Conservation (phyloP, 2,329 filamentous ascomycete genomes). For the Fusarium oligoseptatum region DNA sequence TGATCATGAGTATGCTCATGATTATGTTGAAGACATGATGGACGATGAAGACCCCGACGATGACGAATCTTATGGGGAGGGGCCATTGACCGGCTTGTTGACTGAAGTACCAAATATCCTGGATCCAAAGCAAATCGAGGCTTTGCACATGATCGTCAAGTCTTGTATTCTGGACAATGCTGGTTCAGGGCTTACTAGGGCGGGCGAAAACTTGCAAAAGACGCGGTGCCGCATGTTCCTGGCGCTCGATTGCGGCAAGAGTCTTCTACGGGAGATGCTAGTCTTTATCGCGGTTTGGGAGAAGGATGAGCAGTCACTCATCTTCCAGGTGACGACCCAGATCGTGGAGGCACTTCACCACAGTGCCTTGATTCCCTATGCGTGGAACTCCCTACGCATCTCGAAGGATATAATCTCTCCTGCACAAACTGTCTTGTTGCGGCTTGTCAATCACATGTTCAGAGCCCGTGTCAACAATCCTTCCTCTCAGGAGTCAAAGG, state of each 20-base stretch:
- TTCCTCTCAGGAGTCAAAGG: slow-evolving; percentile 62
- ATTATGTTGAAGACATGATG: slow-evolving; percentile 68
- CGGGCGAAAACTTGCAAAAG: slow-evolving; percentile 87
- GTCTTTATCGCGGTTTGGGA: slow-evolving; percentile 99
- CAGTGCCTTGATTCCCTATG: slow-evolving; percentile 89
- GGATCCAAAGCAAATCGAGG: slow-evolving; percentile 94
- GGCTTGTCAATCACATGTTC: slow-evolving; percentile 91
- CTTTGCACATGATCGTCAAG: slow-evolving; percentile 96
- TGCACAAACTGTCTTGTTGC: slow-evolving; percentile 92
- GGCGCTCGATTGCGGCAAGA: slow-evolving; percentile 90
- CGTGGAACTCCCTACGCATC: slow-evolving; percentile 91
- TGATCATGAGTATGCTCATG: slow-evolving; percentile 56
- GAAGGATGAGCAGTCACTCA: slow-evolving; percentile 90
- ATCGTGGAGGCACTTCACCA: slow-evolving; percentile 94
- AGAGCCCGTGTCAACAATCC: slow-evolving; percentile 64
- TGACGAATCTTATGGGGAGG: slow-evolving; percentile 83
- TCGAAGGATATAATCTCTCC: slow-evolving; percentile 97
- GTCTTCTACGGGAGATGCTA: slow-evolving; percentile 87
- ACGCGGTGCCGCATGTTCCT: slow-evolving; percentile 91
- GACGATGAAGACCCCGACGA: slow-evolving; percentile 79
- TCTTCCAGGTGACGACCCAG: slow-evolving; percentile 96
- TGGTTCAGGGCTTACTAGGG: slow-evolving; percentile 75
- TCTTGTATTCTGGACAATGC: slow-evolving; percentile 90
- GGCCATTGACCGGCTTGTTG: slow-evolving; percentile 83
- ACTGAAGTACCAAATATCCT: slow-evolving; percentile 96